Percentiles rank a stretch among this genome's conserved stretches.
Conservation (phyloP, 176 grass and related monocot genomes). For the Avena sativa region DNA sequence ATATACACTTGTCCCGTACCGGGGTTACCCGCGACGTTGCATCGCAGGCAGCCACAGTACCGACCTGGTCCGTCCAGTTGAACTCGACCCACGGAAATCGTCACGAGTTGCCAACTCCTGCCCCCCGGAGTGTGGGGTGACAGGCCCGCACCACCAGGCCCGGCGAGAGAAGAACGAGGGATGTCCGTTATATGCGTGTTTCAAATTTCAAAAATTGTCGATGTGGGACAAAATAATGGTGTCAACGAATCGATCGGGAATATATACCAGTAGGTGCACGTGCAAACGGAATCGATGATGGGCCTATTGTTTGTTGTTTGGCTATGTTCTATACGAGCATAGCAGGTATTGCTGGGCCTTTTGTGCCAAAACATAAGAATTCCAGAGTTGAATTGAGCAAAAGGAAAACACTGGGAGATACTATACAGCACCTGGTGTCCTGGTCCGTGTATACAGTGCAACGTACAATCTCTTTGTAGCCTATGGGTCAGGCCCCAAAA, state of each 20-base stretch:
- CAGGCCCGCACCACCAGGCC: neutral
- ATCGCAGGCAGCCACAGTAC: no score
- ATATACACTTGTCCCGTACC: no score
- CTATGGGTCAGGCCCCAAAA: no score
- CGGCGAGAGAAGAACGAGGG: neutral
- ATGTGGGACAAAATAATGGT: neutral
- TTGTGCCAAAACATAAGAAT: no score
- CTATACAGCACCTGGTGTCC: no score
- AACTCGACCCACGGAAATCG: neutral
- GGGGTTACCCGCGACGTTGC: no score
- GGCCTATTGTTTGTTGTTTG: neutral
- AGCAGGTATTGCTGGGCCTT: neutral
- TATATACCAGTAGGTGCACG: neutral
- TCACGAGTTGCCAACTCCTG: neutral
- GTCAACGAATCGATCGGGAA: neutral
- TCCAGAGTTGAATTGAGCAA: no score
- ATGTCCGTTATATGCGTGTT: neutral
- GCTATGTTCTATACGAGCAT: neutral
- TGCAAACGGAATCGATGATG: neutral
- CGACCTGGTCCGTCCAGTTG: no score
- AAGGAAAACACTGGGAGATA: no score
- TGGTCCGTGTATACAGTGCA: no score
- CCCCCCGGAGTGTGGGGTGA: constrained; percentile 18
- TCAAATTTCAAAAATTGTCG: neutral
- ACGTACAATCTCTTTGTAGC: no score